Conservation (phyloP, 495 filamentous ascomycete genomes). For the Daldinia bambusicola region DNA sequence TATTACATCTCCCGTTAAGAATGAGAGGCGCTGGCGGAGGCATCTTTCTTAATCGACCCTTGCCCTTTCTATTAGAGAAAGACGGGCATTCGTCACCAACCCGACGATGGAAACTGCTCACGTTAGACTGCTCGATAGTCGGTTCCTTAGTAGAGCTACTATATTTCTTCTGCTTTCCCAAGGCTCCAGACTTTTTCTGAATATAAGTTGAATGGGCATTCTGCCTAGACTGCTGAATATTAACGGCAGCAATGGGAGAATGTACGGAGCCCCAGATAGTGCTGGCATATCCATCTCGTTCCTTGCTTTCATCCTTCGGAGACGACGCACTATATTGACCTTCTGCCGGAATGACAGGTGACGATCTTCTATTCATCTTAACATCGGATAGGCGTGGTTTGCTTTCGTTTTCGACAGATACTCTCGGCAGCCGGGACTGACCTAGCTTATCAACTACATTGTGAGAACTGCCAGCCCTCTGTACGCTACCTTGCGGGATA, state of each 20-base stretch:
- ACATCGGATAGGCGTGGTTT: conserved; percentile 18
- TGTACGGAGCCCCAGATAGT: conserved; percentile 55
- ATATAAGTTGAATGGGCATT: conserved; percentile 51
- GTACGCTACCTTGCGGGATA: conserved; percentile 38
- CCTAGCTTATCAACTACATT: conserved; percentile 51
- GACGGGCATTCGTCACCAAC: conserved; percentile 63
- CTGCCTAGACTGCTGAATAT: conserved; percentile 46
- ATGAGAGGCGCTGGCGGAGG: conserved; percentile 61
- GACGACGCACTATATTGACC: conserved; percentile 48
- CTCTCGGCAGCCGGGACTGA: conserved; percentile 55
- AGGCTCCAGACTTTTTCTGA: conserved; percentile 34
- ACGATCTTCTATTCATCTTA: conserved; percentile 52
- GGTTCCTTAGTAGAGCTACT: conserved; percentile 12
- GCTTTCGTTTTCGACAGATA: conserved; percentile 39
- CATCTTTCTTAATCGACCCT: conserved; percentile 54
- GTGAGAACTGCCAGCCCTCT: conserved; percentile 36
- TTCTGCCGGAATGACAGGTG: conserved; percentile 48
- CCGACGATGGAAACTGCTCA: conserved; percentile 58
- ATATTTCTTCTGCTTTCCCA: conserved; percentile 9
- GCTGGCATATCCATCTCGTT: conserved; percentile 50
- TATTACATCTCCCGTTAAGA: conserved; percentile 49
- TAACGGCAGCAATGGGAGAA: conserved; percentile 54
- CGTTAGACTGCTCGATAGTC: not conserved
- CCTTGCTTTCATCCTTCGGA: conserved; percentile 44
- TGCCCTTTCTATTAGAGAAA: conserved; percentile 60